phyloP scores from a whole-genome alignment of 1,284 basidiomycete species.

The Tilletiaria anomala region DNA sequence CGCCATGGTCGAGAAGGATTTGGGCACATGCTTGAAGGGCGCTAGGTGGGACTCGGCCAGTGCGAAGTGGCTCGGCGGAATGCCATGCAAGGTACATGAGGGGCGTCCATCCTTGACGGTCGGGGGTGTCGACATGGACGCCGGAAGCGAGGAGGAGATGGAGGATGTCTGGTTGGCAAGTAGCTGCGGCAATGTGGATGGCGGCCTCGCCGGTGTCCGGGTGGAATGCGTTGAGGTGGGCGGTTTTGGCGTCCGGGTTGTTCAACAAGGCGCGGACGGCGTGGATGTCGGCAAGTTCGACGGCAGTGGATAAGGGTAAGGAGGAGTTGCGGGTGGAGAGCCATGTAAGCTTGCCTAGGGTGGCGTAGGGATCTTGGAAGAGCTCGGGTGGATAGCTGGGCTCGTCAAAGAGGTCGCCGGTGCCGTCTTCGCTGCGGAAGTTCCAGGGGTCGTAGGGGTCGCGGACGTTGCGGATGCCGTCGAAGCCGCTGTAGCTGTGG shows the following conservation, averaged over 20 bases:
- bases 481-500: too few species aligned
- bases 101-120: neutral
- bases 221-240: neutral
- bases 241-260: neutral
- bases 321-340: neutral
- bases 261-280: neutral
- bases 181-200: neutral
- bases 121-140: neutral
- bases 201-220: neutral
- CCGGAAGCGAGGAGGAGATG: neutral
- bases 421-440: neutral
- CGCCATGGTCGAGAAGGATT: neutral
- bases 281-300: neutral
- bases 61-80: neutral
- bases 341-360: neutral
- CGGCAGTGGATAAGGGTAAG: neutral
- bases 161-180: neutral
- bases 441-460: neutral
- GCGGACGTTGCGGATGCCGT: neutral
- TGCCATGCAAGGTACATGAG: conserved; percentile 1
- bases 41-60: neutral
- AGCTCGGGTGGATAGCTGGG: neutral
- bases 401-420: neutral
- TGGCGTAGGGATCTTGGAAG: neutral
- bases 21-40: neutral